Percentiles rank a stretch among this genome's conserved stretches.
Evolutionary conservation across 2,329 filamentous ascomycete species (phyloP).

Genomic region (Alternaria brassicae): DNA sequence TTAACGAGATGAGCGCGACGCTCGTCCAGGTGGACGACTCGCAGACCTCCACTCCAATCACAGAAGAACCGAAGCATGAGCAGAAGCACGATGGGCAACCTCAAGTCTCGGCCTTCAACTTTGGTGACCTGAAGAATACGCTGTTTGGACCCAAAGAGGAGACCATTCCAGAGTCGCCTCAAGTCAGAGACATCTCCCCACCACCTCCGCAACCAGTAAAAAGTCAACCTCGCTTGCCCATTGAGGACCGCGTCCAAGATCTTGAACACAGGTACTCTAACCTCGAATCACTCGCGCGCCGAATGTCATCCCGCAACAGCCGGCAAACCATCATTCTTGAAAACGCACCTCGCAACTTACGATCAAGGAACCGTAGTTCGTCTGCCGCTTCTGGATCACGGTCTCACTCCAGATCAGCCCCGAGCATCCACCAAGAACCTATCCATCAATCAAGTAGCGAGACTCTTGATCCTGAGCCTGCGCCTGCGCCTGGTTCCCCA

Average conservation of each 20-base stretch:
- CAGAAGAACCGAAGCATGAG: constrained; percentile 5
- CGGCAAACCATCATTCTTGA: constrained; percentile 51
- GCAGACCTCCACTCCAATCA: constrained; percentile 17
- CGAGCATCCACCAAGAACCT: constrained; percentile 26
- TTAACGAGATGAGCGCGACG: constrained; percentile 35
- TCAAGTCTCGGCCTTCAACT: constrained; percentile 47
- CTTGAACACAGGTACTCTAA: constrained; percentile 42
- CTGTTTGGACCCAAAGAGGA: constrained; percentile 29
- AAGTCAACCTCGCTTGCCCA: constrained; percentile 31
- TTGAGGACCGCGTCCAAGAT: constrained; percentile 45
- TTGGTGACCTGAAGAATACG: constrained; percentile 42
- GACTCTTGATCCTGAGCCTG: constrained; percentile 13
- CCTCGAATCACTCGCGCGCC: constrained; percentile 43
- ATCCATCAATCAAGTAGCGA: constrained; percentile 27
- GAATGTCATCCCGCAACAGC: constrained; percentile 44
- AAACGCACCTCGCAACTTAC: constrained; percentile 44
- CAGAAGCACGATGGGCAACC: constrained; percentile 15
- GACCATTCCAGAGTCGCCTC: constrained; percentile 13
- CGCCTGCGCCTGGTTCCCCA: constrained; percentile 19
- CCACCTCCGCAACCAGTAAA: constrained; percentile 15
- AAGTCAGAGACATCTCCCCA: constrained; percentile 19
- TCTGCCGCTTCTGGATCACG: constrained; percentile 27
- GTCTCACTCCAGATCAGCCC: constrained; percentile 20
- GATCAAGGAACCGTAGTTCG: constrained; percentile 41
- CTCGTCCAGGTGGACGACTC: constrained; percentile 30